Evolutionary conservation across 2,329 filamentous ascomycete species (phyloP), one percentile per base, ranked within the genome.

Genomic region (Orbilia brochopaga): DNA sequence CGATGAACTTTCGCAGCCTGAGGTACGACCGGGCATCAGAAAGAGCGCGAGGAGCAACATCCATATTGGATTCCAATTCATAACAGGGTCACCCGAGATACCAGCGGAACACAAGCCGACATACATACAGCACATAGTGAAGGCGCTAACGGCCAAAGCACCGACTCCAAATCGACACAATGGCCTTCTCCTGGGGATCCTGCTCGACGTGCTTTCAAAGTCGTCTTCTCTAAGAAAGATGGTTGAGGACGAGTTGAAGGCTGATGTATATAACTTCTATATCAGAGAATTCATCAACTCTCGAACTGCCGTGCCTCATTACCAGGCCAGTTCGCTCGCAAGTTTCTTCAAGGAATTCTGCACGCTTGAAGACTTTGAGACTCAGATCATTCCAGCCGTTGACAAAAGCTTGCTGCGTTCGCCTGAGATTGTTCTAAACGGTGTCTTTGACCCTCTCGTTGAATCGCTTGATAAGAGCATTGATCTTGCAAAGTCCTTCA

Each of bases 381-480:
- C 86, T 74, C 86, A 93, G 48, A 78, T 97, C 32, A 83, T 95
- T 23, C 91, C 92, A 7, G 83, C 91, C 0, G 82, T 97, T 13
- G 94, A 99, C 78, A 97, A 96, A 80, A 88, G 90, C 4, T 84
- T 99, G 62, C 81, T 99, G 51, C 86, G 95, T 78, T 89, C 93
- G 6, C 95, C 94, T 0, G 94, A 99, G 80, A 88, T 97, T 48
- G 87, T 96, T 13, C 82, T 97, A 27, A 87, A 89, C 75, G 89
- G 91, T 74, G 83, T 97, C 23, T 81, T 97, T 55, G 85, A 88
- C 4, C 86, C 89, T 11, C 83, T 97, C 51, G 83, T 95, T 69
- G 79, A 83, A 7, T 86, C 90, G 27, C 81, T 99, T 5, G 87
- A 91, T 0, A 78, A 81, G 27, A 81, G 82, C 4, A 84, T 94